Conservation (phyloP, 78 protist species). For the Guillardia theta region DNA sequence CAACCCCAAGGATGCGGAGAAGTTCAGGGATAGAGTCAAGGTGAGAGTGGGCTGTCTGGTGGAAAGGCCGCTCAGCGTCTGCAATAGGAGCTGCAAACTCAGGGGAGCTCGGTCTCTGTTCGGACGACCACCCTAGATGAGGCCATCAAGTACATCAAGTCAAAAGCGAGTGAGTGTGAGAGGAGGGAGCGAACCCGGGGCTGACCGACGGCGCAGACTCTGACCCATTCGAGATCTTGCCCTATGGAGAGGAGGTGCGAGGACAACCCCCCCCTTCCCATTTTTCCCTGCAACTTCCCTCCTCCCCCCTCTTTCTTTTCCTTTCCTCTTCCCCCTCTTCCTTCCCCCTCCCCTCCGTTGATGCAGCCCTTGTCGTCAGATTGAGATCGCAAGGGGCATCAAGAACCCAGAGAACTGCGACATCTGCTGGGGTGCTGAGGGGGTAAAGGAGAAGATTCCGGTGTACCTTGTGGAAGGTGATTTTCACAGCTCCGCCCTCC, state of each 20-base stretch:
- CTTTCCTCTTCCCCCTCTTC: too few relatives aligned
- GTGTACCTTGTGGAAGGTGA: not conserved
- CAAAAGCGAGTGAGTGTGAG: not conserved
- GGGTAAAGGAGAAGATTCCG: not conserved
- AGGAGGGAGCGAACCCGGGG: too few relatives aligned
- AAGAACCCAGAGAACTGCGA: not conserved
- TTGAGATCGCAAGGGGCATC: not conserved
- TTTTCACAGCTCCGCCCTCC: not conserved
- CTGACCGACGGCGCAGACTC: too few relatives aligned
- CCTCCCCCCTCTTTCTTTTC: too few relatives aligned
- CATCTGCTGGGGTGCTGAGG: slow-evolving; percentile 18
- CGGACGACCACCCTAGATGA: not conserved
- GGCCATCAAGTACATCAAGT: not conserved
- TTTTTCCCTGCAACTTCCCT: too few relatives aligned
- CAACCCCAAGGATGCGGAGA: not conserved
- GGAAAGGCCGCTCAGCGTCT: not conserved
- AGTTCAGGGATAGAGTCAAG: not conserved
- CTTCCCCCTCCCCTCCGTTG: too few relatives aligned
- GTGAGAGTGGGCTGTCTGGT: not conserved
- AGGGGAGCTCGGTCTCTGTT: not conserved
- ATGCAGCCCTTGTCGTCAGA: too few relatives aligned
- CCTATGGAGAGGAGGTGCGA: not conserved
- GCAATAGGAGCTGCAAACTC: not conserved
- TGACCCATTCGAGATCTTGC: not conserved
- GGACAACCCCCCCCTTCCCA: too few relatives aligned